These are phyloP conservation scores for Talaromyces thailandensis DNA, from an alignment of 495 filamentous ascomycete genomes.

Conservation along the genomic window DNA sequence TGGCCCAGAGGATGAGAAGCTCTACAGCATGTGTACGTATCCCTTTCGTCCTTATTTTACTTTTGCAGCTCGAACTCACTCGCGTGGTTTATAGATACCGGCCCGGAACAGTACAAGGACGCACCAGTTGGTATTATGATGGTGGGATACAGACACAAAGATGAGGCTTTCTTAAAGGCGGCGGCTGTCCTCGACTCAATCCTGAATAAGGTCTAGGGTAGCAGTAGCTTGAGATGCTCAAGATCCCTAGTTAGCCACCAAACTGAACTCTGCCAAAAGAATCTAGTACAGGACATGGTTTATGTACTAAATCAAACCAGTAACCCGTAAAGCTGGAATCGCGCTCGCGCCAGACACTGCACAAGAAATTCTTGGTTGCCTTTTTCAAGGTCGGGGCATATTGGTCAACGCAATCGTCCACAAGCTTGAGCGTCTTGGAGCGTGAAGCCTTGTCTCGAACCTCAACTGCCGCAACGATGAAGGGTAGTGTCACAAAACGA, in stretches of 20 bases:
- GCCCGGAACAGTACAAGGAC: slow-evolving; percentile 8
- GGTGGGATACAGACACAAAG: not conserved
- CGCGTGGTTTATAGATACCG: not conserved
- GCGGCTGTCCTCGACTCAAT: not conserved
- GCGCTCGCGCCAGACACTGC: not conserved
- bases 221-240: not conserved
- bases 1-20: slow-evolving; percentile 4
- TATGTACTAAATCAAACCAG: slow-evolving; percentile 5
- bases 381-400: not conserved
- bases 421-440: not conserved
- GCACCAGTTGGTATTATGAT: not conserved
- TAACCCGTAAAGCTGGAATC: not conserved
- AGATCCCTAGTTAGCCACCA: not conserved
- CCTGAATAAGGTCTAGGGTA: not conserved
- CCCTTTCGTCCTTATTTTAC: not conserved
- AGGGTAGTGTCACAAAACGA: not conserved
- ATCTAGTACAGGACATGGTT: slow-evolving; percentile 4
- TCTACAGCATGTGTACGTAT: not conserved
- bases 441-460: not conserved
- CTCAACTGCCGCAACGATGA: not conserved
- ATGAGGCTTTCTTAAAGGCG: not conserved
- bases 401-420: not conserved
- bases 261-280: not conserved
- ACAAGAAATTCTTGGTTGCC: not conserved
- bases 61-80: not conserved